Percentiles rank a stretch among this genome's conserved stretches.
Conservation (phyloP, 495 filamentous ascomycete species). For the Penicillium coprophilum region DNA sequence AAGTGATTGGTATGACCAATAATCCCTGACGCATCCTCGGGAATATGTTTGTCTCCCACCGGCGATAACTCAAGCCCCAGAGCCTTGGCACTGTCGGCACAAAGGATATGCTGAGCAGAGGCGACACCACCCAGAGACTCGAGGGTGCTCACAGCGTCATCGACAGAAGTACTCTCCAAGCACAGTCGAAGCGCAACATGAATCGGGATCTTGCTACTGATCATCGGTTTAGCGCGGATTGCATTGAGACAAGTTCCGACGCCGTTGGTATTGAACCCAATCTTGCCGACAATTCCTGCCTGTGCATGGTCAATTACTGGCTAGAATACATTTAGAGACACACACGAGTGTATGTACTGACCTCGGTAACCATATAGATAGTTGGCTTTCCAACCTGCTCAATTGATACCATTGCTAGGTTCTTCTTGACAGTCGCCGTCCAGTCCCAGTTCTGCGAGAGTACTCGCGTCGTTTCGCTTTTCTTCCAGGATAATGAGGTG, state of each 20-base stretch:
- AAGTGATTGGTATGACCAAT: constrained; percentile 67
- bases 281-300: constrained; percentile 72
- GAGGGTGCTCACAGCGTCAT: constrained; percentile 50
- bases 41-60: constrained; percentile 50
- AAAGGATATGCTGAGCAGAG: constrained; percentile 59
- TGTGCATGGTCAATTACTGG: constrained; percentile 22
- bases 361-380: constrained; percentile 50
- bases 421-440: constrained; percentile 47
- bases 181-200: constrained; percentile 62
- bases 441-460: constrained; percentile 72
- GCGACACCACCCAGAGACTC: constrained; percentile 54
- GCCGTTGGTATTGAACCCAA: constrained; percentile 61
- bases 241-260: constrained; percentile 70
- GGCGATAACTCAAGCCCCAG: constrained; percentile 61
- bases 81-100: constrained; percentile 54
- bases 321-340: background rate
- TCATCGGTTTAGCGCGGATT: constrained; percentile 58
- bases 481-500: constrained; percentile 58
- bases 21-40: constrained; percentile 44
- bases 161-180: constrained; percentile 55
- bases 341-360: constrained; percentile 12
- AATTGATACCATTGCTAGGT: constrained; percentile 56
- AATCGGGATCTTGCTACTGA: constrained; percentile 55
- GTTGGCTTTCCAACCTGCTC: constrained; percentile 46
- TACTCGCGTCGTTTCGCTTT: constrained; percentile 34